Base-by-base conservation (phyloP, 2,329 filamentous ascomycete species). In the Penicillium sp. region DNA sequence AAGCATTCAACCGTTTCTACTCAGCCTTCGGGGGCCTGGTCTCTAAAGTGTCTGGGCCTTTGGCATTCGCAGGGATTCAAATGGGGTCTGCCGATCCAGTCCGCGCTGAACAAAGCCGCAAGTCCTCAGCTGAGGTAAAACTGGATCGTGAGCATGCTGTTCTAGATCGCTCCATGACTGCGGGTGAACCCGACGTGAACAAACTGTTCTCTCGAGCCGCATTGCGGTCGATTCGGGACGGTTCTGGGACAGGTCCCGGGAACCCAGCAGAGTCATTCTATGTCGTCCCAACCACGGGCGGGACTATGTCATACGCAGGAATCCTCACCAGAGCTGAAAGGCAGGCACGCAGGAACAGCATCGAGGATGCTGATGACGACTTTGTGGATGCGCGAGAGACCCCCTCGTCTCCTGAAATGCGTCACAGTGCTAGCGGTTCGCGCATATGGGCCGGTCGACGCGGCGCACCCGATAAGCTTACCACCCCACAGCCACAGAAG, bases 11-110 rank as follows among this genome's bases (percentile, higher is more conserved):
- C 7, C 86, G 87, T 53, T 99, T 97, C 76, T 99, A 97, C 76
- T 92, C 84, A 57, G 92, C 91, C 1, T 96, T 97, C 68, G 92
- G 92, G 54, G 91, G 84, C 53, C 84, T 97, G 47, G 90, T 97
- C 69, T 94, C 91, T 60, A 89, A 88, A 65, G 84, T 97, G 13
- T 95, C 93, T 0, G 92, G 92, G 0, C 92, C 92, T 1, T 80
- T 99, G 31, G 93, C 92, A 4, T 99, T 97, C 76, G 91, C 94
- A 5, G 93, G 93, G 1, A 83, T 99, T 9, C 94, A 94, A 0
- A 81, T 99, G 5, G 84, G 85, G 29, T 70, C 71, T 31, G 80
- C 83, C 50, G 75, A 77, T 33, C 50, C 69, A 10, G 59, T 46
- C 21, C 65, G 70, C 40, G 33, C 63, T 4, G 63, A 67, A 27